These are phyloP conservation scores for Penicillium waksmanii DNA, from an alignment of 495 filamentous ascomycete genomes.

Conservation along the genomic window DNA sequence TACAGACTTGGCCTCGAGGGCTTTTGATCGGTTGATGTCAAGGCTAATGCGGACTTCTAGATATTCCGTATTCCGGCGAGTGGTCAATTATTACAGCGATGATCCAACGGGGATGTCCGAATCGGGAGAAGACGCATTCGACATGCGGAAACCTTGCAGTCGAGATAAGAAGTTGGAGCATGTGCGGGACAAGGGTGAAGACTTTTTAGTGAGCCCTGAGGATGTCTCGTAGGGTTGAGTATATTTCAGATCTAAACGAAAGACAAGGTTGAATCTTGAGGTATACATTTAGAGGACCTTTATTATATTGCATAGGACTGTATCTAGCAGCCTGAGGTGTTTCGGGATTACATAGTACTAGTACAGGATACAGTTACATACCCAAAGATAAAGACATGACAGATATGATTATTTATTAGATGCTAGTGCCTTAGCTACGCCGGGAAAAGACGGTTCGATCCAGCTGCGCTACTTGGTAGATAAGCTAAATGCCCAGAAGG, in stretches of 20 bases:
- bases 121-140: conserved; percentile 81
- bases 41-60: conserved; percentile 27
- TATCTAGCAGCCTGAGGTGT: no score
- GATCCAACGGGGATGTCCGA: conserved; percentile 62
- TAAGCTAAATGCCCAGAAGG: no score
- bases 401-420: no score
- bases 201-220: conserved; percentile 75
- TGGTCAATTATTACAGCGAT: conserved; percentile 90
- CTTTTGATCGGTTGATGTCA: conserved; percentile 8
- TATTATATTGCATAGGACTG: no score
- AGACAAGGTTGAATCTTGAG: neutral
- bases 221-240: conserved; percentile 63
- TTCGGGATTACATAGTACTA: no score
- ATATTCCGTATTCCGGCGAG: conserved; percentile 81
- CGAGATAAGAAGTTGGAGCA: conserved; percentile 78
- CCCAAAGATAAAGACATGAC: no score
- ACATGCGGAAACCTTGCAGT: conserved; percentile 93
- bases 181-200: conserved; percentile 81
- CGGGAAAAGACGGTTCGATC: no score
- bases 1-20: neutral
- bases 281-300: neutral
- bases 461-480: no score
- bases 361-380: no score
- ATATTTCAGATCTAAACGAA: neutral
- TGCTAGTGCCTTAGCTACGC: no score